Conservation (phyloP, 805 yeast genomes). For the Kluyveromyces nonfermentans region DNA sequence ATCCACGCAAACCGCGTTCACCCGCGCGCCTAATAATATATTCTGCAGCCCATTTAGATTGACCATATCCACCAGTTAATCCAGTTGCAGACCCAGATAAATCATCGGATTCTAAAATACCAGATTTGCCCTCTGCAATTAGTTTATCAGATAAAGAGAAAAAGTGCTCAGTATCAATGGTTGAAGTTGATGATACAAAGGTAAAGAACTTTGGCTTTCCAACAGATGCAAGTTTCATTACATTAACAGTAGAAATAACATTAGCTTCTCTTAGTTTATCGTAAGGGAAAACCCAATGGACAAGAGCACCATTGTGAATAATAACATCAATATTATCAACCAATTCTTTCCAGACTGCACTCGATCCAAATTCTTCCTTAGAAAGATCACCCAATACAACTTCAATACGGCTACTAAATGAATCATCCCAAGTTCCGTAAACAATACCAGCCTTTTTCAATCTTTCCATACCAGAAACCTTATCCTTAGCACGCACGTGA, state of each 20-base stretch:
- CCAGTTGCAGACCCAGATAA: conserved; percentile 75
- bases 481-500: conserved; percentile 80
- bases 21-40: conserved; percentile 84
- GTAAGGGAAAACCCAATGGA: conserved; percentile 98
- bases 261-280: conserved; percentile 84
- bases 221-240: conserved; percentile 60
- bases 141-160: conserved; percentile 67
- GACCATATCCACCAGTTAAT: conserved; percentile 91
- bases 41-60: conserved; percentile 96
- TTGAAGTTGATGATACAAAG: conserved; percentile 93
- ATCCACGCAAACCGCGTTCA: conserved; percentile 73
- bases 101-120: conserved; percentile 77
- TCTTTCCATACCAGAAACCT: conserved; percentile 65
- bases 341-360: conserved; percentile 48
- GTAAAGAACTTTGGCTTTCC: conserved; percentile 72
- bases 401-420: conserved; percentile 47
- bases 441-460: conserved; percentile 64
- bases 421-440: conserved; percentile 57
- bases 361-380: conserved; percentile 57
- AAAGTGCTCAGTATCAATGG: conserved; percentile 77
- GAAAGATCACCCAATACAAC: conserved; percentile 81
- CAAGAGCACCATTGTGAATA: conserved; percentile 95
- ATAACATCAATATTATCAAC: conserved; percentile 63
- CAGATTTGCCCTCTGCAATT: conserved; percentile 52
- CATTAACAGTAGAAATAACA: conserved; percentile 79